Evolutionary conservation across 2,329 filamentous ascomycete genomes (phyloP), one percentile per base, ranked within the genome.

Genomic region (Talaromyces sp.): DNA sequence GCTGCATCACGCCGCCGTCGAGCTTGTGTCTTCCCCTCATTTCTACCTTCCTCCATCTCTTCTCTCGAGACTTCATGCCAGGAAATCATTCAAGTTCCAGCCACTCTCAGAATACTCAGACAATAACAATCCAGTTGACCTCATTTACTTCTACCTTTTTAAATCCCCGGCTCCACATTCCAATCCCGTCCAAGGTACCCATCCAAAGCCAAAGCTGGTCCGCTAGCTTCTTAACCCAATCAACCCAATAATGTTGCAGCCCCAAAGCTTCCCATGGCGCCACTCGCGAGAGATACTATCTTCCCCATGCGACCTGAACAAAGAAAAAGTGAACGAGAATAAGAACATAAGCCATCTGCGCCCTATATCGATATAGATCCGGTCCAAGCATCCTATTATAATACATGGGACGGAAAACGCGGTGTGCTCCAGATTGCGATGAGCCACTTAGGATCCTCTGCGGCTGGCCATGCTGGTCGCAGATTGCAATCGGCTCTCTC

Each of bases 271-370:
- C 45, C 50, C 46, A 51, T 41, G 39, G 42, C 50, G 50, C 39
- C 47, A 54, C 44, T 19, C 35, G 11, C 49, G 27, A 54, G 44
- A 37, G 27, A 27, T 27, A 33, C 27, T 16, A 32, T 51, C 35
- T 16, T 36, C 55, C 55, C 24, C 45, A 57, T 49, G 55, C 51
- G 30, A 52, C 49, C 14, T 46, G 44, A 32, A 49, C n/a, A n/a
- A n/a, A n/a, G n/a, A n/a, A n/a, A n/a, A n/a, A n/a, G n/a, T n/a
- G n/a, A n/a, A n/a, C n/a, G n/a, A n/a, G 36, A 9, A 46, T 20
- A 40, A 29, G 16, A 16, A 47, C 4, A 37, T n/a, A 52, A 52
- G 49, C 52, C 55, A 48, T 48, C 32, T 57, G 55, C 43, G 47
- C 27, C 55, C 10, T 40, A 46, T 56, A 49, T 48, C 40, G 30